Evolutionary conservation across 805 yeast species (phyloP), one percentile per base, ranked within the genome.

Genomic region (Monosporozyma aerobia): DNA sequence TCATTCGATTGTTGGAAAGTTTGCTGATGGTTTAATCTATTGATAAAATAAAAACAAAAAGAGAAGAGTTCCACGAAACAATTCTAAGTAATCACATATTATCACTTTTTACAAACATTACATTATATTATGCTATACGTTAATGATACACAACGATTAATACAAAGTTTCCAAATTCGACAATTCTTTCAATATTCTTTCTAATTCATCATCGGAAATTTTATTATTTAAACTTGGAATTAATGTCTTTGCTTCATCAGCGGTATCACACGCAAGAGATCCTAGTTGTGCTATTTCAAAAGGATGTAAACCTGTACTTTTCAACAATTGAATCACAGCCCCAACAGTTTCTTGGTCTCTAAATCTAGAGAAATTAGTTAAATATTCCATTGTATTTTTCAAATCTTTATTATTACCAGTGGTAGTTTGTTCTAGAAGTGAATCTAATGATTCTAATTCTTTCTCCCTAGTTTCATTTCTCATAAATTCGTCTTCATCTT

Each of bases 201-300:
- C 96, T 54, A 94, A 73, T 64, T 90, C 97, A 44, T 87, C 86
- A 58, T 90, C 95, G 9, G 86, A 79, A 50, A 87, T 89, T 69
- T 90, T 90, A 55, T 78, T 81, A 25, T 80, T 77, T 64, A 94
- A 76, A 69, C 96, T 86, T 47, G 99, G 97, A 54, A 94, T 84
- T 63, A 94, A 76, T 16, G 97, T 87, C 70, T 88, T 88, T 39
- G 98, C 98, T 73, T 94, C 99, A 64, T 87, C 99, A 5, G 95
- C 90, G 57, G 92, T 97, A 64, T 92, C 99, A 70, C 97, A 90
- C 32, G 94, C 86, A 56, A 92, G 76, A 3, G 95, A 87, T 0
- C 95, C 92, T 53, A 75, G 52, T 70, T 94, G 98, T 1, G 98
- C 96, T 51, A 88, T 75, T 71, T 94, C 99, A 68, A 94, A 94